These are phyloP conservation scores for Ustilago crameri DNA, from an alignment of 1,284 basidiomycete genomes.

Conservation along the genomic window DNA sequence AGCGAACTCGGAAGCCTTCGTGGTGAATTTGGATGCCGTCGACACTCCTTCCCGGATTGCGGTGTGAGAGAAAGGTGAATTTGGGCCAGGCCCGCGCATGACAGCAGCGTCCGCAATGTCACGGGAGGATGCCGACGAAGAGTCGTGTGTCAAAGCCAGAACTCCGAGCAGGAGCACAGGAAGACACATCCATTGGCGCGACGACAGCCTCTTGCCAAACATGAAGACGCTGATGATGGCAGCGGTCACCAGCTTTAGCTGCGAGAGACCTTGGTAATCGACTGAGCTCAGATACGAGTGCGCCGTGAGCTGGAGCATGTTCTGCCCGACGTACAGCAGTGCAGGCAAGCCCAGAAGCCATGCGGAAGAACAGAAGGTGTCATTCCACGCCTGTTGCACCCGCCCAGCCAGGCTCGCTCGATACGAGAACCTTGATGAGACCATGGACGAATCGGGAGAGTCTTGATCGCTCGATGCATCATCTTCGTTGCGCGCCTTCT, in stretches of 20 bases:
- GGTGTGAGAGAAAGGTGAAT: conserved; percentile 23
- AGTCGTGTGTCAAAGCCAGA: conserved; percentile 16
- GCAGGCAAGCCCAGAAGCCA: conserved; percentile 44
- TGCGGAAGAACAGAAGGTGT: conserved; percentile 30
- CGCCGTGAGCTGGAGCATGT: conserved; percentile 41
- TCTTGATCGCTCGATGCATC: conserved; percentile 3
- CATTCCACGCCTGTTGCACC: conserved; percentile 4
- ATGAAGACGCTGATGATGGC: conserved; percentile 34
- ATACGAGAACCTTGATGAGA: not conserved
- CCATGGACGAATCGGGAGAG: not conserved
- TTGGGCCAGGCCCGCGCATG: not conserved
- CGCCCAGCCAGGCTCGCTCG: not conserved
- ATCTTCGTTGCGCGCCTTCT: conserved; percentile 11
- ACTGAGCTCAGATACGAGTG: conserved; percentile 39
- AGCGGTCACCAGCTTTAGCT: conserved; percentile 44
- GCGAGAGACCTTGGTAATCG: conserved; percentile 37
- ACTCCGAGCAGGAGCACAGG: conserved; percentile 28
- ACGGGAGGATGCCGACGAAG: not conserved
- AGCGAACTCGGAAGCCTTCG: conserved; percentile 12
- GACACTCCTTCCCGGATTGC: not conserved
- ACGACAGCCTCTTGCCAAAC: conserved; percentile 23
- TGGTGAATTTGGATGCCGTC: not conserved
- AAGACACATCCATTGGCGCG: conserved; percentile 32
- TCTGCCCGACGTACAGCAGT: conserved; percentile 36
- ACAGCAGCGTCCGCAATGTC: conserved; percentile 12